phyloP scores from a whole-genome alignment of 768 basidiomycete species.

The Dioszegia crocea region DNA sequence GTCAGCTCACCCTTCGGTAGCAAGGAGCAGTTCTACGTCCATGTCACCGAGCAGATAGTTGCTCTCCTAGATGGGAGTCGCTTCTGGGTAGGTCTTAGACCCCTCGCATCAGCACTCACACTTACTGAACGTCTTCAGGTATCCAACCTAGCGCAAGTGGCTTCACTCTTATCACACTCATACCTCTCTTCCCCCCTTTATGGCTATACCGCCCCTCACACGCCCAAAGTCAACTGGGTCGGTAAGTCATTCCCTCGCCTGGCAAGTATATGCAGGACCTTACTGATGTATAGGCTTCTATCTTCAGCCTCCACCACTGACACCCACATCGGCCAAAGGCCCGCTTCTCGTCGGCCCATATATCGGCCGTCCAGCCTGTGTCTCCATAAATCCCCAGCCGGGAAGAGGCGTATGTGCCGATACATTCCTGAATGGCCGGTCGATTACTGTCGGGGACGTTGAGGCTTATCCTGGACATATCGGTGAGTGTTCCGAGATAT shows the following conservation, averaged over 20 bases:
- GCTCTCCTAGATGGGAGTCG: constrained; percentile 63
- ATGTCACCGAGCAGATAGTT: constrained; percentile 64
- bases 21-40: constrained; percentile 75
- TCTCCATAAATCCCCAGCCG: constrained; percentile 61
- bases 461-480: constrained; percentile 84
- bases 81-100: constrained; percentile 70
- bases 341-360: constrained; percentile 74
- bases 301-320: constrained; percentile 52
- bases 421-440: constrained; percentile 59
- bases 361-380: constrained; percentile 86
- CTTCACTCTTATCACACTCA: constrained; percentile 73
- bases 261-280: neutral
- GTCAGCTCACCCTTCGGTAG: constrained; percentile 27
- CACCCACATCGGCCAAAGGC: constrained; percentile 9
- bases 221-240: constrained; percentile 83
- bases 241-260: constrained; percentile 57
- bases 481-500: constrained; percentile 48
- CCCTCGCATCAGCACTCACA: neutral
- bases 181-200: constrained; percentile 67
- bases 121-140: constrained; percentile 55
- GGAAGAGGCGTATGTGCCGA: constrained; percentile 83
- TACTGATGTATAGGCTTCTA: constrained; percentile 70
- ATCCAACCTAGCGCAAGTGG: constrained; percentile 79
- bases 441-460: constrained; percentile 72
- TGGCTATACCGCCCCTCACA: constrained; percentile 53